Percentiles rank a stretch among this genome's conserved stretches.
These are phyloP conservation scores for Acanthamoeba healyi DNA, from an alignment of 208 protist genomes.

Conservation along the genomic window DNA sequence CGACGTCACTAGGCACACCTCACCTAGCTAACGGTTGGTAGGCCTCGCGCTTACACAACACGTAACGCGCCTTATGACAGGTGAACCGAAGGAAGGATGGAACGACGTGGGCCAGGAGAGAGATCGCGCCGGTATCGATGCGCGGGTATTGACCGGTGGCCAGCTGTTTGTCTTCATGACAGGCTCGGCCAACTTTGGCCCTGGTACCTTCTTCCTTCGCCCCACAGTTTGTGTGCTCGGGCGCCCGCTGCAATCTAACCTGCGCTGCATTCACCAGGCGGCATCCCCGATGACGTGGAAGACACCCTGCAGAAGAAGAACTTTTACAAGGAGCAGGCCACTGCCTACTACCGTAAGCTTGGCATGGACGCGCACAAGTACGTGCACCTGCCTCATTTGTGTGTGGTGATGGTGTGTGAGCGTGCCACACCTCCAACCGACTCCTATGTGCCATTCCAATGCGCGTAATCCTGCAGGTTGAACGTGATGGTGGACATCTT, in stretches of 20 bases:
- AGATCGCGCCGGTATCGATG: neutral
- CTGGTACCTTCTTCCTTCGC: too few species aligned
- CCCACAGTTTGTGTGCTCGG: too few species aligned
- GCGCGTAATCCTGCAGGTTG: neutral
- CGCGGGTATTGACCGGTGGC: neutral
- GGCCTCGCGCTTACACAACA: too few species aligned
- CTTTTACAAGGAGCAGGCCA: slow-evolving; percentile 42
- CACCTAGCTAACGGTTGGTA: too few species aligned
- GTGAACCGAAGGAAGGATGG: neutral
- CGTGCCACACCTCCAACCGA: neutral
- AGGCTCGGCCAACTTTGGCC: slow-evolving; percentile 28
- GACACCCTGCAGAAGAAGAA: slow-evolving; percentile 35
- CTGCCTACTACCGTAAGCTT: slow-evolving; percentile 30
- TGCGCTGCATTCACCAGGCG: too few species aligned
- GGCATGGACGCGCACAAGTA: slow-evolving; percentile 50
- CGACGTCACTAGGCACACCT: neutral
- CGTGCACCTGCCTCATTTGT: neutral
- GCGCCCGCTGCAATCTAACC: too few species aligned
- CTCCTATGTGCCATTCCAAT: neutral
- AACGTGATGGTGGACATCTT: slow-evolving; percentile 52
- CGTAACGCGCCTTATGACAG: too few species aligned
- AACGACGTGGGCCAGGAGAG: neutral
- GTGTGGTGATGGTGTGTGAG: neutral
- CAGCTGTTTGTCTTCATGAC: slow-evolving; percentile 52
- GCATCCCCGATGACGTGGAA: neutral